These are phyloP conservation scores for Fusarium agapanthi DNA, from an alignment of 2,329 filamentous ascomycete genomes.

Conservation along the genomic window DNA sequence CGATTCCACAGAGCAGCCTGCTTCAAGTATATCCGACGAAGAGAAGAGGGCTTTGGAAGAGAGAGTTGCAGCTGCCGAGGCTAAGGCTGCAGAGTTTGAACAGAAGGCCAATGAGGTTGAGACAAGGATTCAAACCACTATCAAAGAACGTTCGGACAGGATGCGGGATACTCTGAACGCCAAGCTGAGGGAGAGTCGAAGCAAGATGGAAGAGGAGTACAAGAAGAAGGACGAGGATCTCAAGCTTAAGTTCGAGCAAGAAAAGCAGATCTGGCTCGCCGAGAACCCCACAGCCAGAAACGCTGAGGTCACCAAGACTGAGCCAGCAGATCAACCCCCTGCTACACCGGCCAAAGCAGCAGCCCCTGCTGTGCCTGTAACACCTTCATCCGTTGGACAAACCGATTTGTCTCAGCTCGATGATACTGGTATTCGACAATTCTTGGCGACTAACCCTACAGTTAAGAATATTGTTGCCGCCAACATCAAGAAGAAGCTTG, in stretches of 20 bases:
- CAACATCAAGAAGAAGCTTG: constrained; percentile 76
- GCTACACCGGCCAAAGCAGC: constrained; percentile 54
- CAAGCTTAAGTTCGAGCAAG: constrained; percentile 68
- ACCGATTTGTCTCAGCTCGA: constrained; percentile 58
- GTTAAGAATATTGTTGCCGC: constrained; percentile 66
- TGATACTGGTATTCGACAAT: constrained; percentile 65
- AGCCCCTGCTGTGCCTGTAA: constrained; percentile 46
- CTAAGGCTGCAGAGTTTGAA: constrained; percentile 71
- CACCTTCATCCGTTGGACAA: constrained; percentile 46
- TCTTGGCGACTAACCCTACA: constrained; percentile 65
- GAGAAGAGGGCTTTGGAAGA: constrained; percentile 70
- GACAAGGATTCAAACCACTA: constrained; percentile 64
- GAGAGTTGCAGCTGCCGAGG: constrained; percentile 67
- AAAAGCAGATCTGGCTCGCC: constrained; percentile 68
- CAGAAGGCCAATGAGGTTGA: constrained; percentile 71
- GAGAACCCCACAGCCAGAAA: constrained; percentile 53
- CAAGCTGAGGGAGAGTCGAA: constrained; percentile 73
- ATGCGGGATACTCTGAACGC: constrained; percentile 75
- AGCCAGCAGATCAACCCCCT: constrained; percentile 33
- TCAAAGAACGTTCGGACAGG: constrained; percentile 72
- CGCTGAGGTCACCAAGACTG: constrained; percentile 24
- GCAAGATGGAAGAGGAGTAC: constrained; percentile 60
- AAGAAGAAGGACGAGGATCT: constrained; percentile 63
- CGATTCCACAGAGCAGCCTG: constrained; percentile 24
- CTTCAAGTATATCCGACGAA: constrained; percentile 57